These are phyloP conservation scores for Phytophthora megakarya DNA, from an alignment of 352 stramenopile species.

Conservation along the genomic window DNA sequence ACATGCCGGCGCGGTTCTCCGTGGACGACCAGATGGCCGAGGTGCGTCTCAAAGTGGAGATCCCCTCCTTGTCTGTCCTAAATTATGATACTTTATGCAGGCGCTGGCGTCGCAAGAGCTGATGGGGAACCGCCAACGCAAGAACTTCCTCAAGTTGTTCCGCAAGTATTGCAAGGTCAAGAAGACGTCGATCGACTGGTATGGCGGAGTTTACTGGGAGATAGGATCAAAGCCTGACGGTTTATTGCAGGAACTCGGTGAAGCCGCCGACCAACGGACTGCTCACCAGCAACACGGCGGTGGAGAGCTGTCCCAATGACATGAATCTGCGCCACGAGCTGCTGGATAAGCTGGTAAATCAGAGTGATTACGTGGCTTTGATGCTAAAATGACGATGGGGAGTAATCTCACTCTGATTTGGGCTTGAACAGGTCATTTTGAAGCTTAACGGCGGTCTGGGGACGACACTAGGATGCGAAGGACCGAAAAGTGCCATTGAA, in stretches of 20 bases:
- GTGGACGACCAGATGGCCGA: conserved; percentile 90
- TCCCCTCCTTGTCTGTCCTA: background rate
- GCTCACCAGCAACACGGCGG: conserved; percentile 69
- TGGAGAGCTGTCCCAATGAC: conserved; percentile 91
- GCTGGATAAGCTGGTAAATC: conserved; percentile 92
- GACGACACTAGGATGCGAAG: conserved; percentile 97
- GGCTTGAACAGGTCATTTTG: conserved; percentile 87
- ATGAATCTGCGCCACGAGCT: conserved; percentile 93
- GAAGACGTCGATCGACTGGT: conserved; percentile 86
- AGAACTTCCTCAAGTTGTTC: conserved; percentile 91
- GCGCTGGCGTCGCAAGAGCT: conserved; percentile 79
- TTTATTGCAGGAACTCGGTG: conserved; percentile 63
- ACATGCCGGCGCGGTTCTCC: conserved; percentile 83
- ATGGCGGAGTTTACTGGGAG: conserved; percentile 32
- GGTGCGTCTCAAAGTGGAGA: conserved; percentile 32
- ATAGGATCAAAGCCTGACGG: too few relatives aligned
- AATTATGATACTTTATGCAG: conserved; percentile 21
- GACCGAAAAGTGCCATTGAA: conserved; percentile 93
- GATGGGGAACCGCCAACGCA: conserved; percentile 77
- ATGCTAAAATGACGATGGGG: background rate
- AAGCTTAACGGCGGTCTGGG: conserved; percentile 99
- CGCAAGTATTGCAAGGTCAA: conserved; percentile 88
- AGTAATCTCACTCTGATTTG: conserved; percentile 18
- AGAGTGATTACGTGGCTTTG: background rate
- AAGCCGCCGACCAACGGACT: conserved; percentile 77